Evolutionary conservation across 2,329 filamentous ascomycete genomes (phyloP).

Genomic region (Colletotrichum horii): DNA sequence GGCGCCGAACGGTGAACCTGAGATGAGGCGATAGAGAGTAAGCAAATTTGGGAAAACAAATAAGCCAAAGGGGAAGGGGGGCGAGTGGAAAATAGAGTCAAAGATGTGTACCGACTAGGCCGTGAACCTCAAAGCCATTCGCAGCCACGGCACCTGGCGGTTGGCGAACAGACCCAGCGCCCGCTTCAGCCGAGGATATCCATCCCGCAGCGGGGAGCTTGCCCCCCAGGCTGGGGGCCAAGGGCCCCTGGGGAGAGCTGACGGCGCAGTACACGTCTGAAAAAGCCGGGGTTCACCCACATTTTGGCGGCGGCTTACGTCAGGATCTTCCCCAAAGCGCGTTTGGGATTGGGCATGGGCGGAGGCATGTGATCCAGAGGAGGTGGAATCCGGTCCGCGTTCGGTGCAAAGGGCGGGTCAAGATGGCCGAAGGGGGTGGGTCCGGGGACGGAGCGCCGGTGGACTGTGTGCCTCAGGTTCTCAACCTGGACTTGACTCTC

Average conservation of each 20-base stretch:
- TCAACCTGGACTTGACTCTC: rapidly evolving
- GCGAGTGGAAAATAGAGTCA: constrained; percentile 3
- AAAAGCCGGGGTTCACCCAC: constrained; percentile 3
- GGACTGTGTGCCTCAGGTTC: neutral
- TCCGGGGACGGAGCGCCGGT: constrained; percentile 7
- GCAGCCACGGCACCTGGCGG: constrained; percentile 17
- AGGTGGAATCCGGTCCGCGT: neutral
- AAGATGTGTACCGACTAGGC: constrained; percentile 13
- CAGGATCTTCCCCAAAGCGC: neutral
- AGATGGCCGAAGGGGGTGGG: constrained; percentile 5
- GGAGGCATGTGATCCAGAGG: constrained; percentile 13
- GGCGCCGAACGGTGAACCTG: neutral
- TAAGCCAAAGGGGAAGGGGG: neutral
- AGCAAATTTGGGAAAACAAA: neutral
- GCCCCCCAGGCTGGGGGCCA: neutral
- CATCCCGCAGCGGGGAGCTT: constrained; percentile 19
- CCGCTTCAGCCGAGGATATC: constrained; percentile 29
- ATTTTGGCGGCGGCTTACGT: constrained; percentile 12
- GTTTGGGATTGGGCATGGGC: neutral
- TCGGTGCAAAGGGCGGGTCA: neutral
- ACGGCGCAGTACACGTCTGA: neutral
- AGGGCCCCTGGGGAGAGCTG: constrained; percentile 4
- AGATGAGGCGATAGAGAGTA: neutral
- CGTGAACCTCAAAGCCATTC: constrained; percentile 21
- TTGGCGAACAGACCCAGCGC: constrained; percentile 19